Evolutionary conservation across 176 grass and related monocot species (phyloP), one percentile per base, ranked within the genome.

Genomic region (Carex myosuroides): DNA sequence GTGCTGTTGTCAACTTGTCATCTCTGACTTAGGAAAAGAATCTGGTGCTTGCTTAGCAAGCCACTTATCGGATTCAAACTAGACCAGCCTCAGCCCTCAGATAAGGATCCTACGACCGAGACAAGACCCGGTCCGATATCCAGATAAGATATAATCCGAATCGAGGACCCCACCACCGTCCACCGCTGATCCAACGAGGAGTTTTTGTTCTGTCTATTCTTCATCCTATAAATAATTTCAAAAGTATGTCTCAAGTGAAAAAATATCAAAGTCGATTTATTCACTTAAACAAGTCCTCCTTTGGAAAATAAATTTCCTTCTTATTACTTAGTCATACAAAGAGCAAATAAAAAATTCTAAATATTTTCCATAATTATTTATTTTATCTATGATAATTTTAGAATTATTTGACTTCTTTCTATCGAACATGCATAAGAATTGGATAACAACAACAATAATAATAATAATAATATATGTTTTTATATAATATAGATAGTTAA

Each of bases 1-100:
- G 72, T 56, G 72, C 72, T 76, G 48, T 22, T 76, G 72, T 76
- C 72, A 76, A 46, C 68, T 22, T 76, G 72, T 76, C 72, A 76
- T 71, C 68, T 6, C 16, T 21, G 68, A 44, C 46, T 11, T 2
- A 11, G 35, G 48, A 77, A 77, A 56, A 77, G 50, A 55, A 77
- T 77, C 73, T 55, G 73, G 73, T 77, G 26, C 73, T 56, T 78
- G 73, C 73, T 78, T 33, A 8, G 1, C 73, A 57, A 78, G 73
- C 46, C 24, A 77, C 18, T 74, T 53, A 50, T 39, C 8, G 70
- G 44, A 52, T 74, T 26, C 11, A 75, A 50, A 55, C 13, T 54
- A 53, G 42, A 54, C 3, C 2, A 35, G 64, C 13, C 21, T 75
- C 30, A 1, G 73, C 29, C 13, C 21, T 75, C 30, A 1, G 73